phyloP scores from a whole-genome alignment of 257 asterid species.

The Linaria vulgaris region DNA sequence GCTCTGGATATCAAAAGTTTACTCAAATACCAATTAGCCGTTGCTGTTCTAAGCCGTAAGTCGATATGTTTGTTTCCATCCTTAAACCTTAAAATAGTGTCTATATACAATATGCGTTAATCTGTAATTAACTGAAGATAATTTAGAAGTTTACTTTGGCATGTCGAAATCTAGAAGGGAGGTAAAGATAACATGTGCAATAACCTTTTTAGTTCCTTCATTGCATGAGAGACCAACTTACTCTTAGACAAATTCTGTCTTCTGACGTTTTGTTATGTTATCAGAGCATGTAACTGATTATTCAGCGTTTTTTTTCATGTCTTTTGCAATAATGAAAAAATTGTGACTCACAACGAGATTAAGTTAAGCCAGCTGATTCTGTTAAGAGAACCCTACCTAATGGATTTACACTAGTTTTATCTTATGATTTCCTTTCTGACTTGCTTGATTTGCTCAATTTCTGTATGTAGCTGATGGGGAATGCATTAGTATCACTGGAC shows the following conservation, averaged over 20 bases:
- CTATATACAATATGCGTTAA: no score
- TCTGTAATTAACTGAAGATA: no score
- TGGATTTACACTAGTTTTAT: neutral
- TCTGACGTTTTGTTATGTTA: neutral
- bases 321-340: neutral
- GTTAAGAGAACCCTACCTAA: neutral
- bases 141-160: neutral
- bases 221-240: conserved; percentile 3
- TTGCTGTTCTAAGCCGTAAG: conserved; percentile 71
- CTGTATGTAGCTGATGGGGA: conserved; percentile 55
- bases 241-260: neutral
- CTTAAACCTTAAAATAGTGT: no score
- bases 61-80: conserved; percentile 2
- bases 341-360: neutral
- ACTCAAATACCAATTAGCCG: conserved; percentile 75
- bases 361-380: neutral
- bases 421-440: conserved; percentile 4
- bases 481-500: conserved; percentile 63
- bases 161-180: neutral
- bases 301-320: no score
- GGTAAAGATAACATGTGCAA: no score
- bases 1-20: conserved; percentile 45
- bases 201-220: conserved; percentile 8
- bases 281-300: neutral
- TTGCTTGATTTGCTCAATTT: conserved; percentile 21